These are phyloP conservation scores for Flammula alnicola DNA, from an alignment of 1,284 basidiomycete species.

Conservation along the genomic window DNA sequence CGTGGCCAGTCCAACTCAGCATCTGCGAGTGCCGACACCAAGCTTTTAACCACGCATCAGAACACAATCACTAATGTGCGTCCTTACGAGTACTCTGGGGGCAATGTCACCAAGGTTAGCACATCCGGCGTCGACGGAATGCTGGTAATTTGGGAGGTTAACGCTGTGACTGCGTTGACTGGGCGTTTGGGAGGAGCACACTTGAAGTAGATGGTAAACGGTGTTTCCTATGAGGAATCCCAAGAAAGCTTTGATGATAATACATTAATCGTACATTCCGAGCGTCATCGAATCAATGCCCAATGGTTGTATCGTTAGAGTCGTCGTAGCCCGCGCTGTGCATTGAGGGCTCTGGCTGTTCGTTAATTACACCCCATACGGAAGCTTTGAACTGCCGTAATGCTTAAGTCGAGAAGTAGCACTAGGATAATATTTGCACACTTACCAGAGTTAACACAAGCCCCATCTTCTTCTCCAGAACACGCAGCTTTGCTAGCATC, in stretches of 20 bases:
- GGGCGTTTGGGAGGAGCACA: conserved; percentile 56
- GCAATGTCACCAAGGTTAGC: conserved; percentile 76
- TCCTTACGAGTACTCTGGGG: conserved; percentile 71
- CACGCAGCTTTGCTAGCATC: conserved; percentile 79
- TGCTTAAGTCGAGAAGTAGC: conserved; percentile 4
- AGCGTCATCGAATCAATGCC: conserved; percentile 20
- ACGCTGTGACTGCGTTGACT: conserved; percentile 50
- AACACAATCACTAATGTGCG: conserved; percentile 96
- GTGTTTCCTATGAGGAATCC: too few relatives aligned
- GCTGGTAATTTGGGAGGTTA: conserved; percentile 90
- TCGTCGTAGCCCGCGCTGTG: conserved; percentile 35
- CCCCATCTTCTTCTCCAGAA: conserved; percentile 94
- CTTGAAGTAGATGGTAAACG: conserved; percentile 46
- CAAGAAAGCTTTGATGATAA: conserved; percentile 4
- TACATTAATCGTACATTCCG: conserved; percentile 12
- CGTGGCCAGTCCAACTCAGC: conserved; percentile 69
- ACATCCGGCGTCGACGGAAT: conserved; percentile 96
- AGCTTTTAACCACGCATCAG: conserved; percentile 91
- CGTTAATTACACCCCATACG: conserved; percentile 93
- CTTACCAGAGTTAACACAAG: conserved; percentile 86
- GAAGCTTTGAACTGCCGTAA: conserved; percentile 84
- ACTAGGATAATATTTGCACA: conserved; percentile 21
- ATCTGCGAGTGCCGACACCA: conserved; percentile 58
- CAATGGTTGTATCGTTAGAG: conserved; percentile 38
- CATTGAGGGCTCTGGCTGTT: conserved; percentile 59